phyloP scores from a whole-genome alignment of 2,329 filamentous ascomycete genomes.

The Trichoderma oligosporum region DNA sequence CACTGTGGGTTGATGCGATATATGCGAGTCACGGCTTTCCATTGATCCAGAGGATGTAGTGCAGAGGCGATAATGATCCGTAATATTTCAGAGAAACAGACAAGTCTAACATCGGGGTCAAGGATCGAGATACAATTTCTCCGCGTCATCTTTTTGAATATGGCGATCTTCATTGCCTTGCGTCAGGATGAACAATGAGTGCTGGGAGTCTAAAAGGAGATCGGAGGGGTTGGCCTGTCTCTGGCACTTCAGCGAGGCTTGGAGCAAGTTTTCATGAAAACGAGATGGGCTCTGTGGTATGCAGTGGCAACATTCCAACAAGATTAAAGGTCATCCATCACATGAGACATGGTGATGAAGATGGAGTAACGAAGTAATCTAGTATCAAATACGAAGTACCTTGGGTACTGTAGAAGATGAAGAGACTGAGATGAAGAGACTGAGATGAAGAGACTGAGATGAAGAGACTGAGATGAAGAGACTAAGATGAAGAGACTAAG shows the following conservation, averaged over 20 bases:
- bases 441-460: too few relatives aligned
- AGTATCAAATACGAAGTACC: too few relatives aligned
- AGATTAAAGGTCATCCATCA: background rate
- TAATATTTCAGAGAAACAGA: background rate
- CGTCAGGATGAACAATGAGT: constrained; percentile 18
- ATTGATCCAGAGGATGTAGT: background rate
- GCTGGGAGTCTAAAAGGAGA: background rate
- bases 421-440: background rate
- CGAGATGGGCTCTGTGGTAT: constrained; percentile 8
- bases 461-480: too few relatives aligned
- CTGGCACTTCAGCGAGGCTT: constrained; percentile 3
- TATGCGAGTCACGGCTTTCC: background rate
- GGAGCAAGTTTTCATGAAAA: background rate
- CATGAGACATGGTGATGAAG: constrained; percentile 13
- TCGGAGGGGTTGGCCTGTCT: background rate
- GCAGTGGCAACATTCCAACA: constrained; percentile 19
- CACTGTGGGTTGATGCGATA: background rate
- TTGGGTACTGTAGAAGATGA: background rate
- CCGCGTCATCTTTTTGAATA: background rate
- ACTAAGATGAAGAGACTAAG: too few relatives aligned
- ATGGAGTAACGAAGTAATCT: background rate
- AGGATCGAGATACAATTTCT: background rate
- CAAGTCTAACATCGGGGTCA: background rate
- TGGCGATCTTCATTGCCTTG: constrained; percentile 11
- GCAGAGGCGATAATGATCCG: background rate